Base-by-base conservation (phyloP, 805 yeast species). In the Candida pseudofarinosa region DNA sequence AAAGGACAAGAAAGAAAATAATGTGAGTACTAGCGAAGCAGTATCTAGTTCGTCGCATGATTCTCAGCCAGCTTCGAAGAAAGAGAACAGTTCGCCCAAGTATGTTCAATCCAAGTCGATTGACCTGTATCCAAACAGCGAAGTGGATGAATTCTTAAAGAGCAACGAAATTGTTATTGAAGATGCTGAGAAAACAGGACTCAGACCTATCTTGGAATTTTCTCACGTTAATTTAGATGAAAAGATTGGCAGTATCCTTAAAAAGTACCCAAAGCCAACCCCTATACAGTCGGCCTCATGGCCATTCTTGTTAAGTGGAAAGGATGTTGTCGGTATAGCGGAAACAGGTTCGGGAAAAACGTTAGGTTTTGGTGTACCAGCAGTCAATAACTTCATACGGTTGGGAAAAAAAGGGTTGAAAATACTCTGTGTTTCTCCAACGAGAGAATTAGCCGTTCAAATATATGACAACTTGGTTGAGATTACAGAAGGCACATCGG, bases 331-430 rank as follows among this genome's bases (percentile, higher is more conserved):
- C 51, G 99, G 98, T 63, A 96, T 91, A 50, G 99, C 99, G 12
- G 97, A 91, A 68, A 91, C 99, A 3, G 99, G 99, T 32, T 88
- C 97, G 0, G 99, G 99, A 58, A 91, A 91, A 65, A 91, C 99
- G 0, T 84, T 91, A 67, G 98, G 97, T 0, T 93, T 91, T 62
- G 96, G 97, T 61, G 93, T 93, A 26, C 99, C 99, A 38, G 97
- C 97, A n/a, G 77, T 91, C 41, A 75, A 88, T 57, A 81, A 81
- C 48, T 69, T 91, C 44, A 55, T 81, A 33, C 58, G 69, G 37
- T 55, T 72, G 37, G 62, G 62, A 58, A 63, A 67, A 37, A 66
- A 64, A 31, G 84, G 84, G 15, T 74, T 86, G 43, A 80, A 80
- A 55, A 95, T 89, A 3, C 74, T 93, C 44, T 87, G 87, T 44